A percentile compares a stretch with the other conserved stretches of the same genome.
These are phyloP conservation scores for Emydomyces testavorans DNA, from an alignment of 2,329 filamentous ascomycete genomes.

Conservation along the genomic window DNA sequence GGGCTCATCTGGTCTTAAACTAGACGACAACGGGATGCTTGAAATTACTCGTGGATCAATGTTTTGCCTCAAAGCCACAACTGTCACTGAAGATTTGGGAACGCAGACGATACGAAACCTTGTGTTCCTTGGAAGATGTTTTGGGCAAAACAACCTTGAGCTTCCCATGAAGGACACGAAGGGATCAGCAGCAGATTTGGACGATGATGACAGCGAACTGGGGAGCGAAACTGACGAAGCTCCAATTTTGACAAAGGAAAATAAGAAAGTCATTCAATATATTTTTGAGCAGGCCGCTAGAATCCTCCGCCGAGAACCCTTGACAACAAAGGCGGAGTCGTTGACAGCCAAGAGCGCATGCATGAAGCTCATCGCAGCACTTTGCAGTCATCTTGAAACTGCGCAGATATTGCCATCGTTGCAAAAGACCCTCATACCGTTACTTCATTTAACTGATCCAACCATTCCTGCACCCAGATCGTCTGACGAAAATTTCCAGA, in stretches of 20 bases:
- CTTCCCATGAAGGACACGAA: conserved; percentile 33
- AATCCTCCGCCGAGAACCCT: conserved; percentile 64
- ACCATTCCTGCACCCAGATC: conserved; percentile 61
- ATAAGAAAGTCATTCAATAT: conserved; percentile 52
- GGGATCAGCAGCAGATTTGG: conserved; percentile 31
- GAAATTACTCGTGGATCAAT: conserved; percentile 47
- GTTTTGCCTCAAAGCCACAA: conserved; percentile 49
- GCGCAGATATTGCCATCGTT: conserved; percentile 52
- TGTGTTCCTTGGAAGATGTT: conserved; percentile 62
- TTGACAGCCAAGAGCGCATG: conserved; percentile 65
- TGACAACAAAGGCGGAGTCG: conserved; percentile 48
- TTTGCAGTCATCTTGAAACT: conserved; percentile 51
- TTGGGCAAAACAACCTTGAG: conserved; percentile 46
- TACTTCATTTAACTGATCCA: conserved; percentile 76
- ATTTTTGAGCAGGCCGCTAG: conserved; percentile 68
- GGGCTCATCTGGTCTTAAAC: conserved; percentile 58
- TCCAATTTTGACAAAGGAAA: conserved; percentile 34
- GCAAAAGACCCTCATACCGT: conserved; percentile 51
- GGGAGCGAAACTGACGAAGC: conserved; percentile 39
- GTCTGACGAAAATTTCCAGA: conserved; percentile 57
- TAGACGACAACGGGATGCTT: conserved; percentile 55
- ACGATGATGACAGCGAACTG: conserved; percentile 30
- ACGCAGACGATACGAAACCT: conserved; percentile 69
- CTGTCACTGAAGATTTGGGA: conserved; percentile 62
- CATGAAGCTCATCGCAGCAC: conserved; percentile 60